Conservation (phyloP, 1,139 yeast genomes). For the Chernovozyma aurita region DNA sequence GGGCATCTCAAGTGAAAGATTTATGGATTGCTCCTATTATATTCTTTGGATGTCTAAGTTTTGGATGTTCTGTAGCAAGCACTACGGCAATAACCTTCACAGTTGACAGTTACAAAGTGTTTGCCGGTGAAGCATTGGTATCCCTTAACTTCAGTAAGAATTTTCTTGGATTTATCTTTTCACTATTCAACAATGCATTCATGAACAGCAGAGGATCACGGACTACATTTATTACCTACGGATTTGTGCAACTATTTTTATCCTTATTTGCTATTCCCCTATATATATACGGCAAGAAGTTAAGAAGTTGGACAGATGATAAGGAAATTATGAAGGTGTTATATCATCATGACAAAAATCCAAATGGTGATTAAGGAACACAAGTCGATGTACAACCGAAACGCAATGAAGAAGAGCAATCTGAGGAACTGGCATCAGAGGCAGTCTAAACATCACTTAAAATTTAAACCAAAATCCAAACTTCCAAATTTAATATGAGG, state of each 20-base stretch:
- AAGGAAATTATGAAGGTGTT: slow-evolving; percentile 31
- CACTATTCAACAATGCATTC: slow-evolving; percentile 51
- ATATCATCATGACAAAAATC: slow-evolving; percentile 24
- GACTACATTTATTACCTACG: slow-evolving; percentile 49
- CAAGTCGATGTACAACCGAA: slow-evolving; percentile 4
- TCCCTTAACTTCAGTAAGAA: slow-evolving; percentile 53
- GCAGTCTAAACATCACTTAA: too few species aligned
- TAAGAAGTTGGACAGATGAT: slow-evolving; percentile 49
- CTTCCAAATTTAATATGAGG: too few species aligned
- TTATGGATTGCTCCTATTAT: slow-evolving; percentile 59
- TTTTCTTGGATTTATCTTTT: slow-evolving; percentile 51
- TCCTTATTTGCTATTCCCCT: slow-evolving; percentile 50
- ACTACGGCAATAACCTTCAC: slow-evolving; percentile 60
- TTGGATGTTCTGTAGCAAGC: slow-evolving; percentile 58
- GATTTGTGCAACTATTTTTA: slow-evolving; percentile 46
- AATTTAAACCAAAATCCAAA: too few species aligned
- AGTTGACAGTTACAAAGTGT: slow-evolving; percentile 55
- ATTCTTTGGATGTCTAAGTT: slow-evolving; percentile 52
- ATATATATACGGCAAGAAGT: slow-evolving; percentile 51
- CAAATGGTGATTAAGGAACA: slow-evolving; percentile 4
- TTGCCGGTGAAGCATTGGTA: slow-evolving; percentile 58
- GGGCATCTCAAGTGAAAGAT: slow-evolving; percentile 47
- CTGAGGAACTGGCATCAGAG: too few species aligned
- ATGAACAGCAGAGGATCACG: slow-evolving; percentile 40
- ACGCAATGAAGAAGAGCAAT: too few species aligned